Evolutionary conservation across 805 yeast genomes (phyloP).

Genomic region (Debaryomyces tyrocola): DNA sequence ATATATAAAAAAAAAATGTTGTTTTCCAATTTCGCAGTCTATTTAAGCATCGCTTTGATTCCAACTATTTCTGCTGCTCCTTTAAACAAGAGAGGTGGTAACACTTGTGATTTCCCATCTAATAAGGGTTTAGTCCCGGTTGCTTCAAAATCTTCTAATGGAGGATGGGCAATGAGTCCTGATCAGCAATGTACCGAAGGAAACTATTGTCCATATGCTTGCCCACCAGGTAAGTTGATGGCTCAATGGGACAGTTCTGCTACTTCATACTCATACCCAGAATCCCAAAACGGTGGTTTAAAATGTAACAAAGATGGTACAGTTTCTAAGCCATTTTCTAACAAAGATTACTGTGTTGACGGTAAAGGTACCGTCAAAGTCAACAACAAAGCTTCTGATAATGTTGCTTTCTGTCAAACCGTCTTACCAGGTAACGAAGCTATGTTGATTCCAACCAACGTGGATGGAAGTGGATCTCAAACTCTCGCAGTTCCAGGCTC

Average conservation of each 20-base stretch:
- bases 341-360: slow-evolving; percentile 64
- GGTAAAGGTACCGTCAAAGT: slow-evolving; percentile 76
- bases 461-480: slow-evolving; percentile 47
- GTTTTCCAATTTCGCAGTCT: slow-evolving; percentile 7
- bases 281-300: slow-evolving; percentile 80
- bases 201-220: slow-evolving; percentile 88
- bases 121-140: slow-evolving; percentile 69
- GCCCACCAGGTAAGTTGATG: slow-evolving; percentile 84
- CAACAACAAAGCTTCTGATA: slow-evolving; percentile 52
- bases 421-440: slow-evolving; percentile 94
- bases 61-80: slow-evolving; percentile 21
- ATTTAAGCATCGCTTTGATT: slow-evolving; percentile 12
- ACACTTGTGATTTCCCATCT: slow-evolving; percentile 68
- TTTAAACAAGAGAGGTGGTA: slow-evolving; percentile 22
- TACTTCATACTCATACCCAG: slow-evolving; percentile 73
- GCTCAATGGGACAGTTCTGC: slow-evolving; percentile 84
- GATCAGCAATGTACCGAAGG: slow-evolving; percentile 75
- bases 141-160: slow-evolving; percentile 56
- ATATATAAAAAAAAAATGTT: slow-evolving; percentile 4
- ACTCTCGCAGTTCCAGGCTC: slow-evolving; percentile 82
- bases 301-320: slow-evolving; percentile 73
- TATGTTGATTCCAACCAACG: slow-evolving; percentile 83
- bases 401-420: slow-evolving; percentile 88
- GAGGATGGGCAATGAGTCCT: slow-evolving; percentile 85
- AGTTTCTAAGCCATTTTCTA: slow-evolving; percentile 58